A percentile compares a stretch with the other conserved stretches of the same genome.
phyloP scores from a whole-genome alignment of 495 filamentous ascomycete species.

The Daldinia decipiens region DNA sequence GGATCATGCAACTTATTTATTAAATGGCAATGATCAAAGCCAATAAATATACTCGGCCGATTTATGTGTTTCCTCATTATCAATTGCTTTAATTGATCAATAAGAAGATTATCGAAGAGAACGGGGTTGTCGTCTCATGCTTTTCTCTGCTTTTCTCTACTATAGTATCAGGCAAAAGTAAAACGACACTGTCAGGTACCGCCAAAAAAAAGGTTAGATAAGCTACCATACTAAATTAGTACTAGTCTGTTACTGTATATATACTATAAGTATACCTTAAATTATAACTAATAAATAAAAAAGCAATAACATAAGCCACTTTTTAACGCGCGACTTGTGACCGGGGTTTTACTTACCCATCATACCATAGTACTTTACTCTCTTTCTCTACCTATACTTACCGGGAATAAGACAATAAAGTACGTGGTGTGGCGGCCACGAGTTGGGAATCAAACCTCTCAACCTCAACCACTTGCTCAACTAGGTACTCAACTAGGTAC shows the following conservation, averaged over 20 bases:
- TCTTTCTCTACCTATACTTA: too few species aligned
- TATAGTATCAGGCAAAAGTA: too few species aligned
- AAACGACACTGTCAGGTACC: too few species aligned
- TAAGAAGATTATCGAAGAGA: neutral
- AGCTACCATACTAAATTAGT: too few species aligned
- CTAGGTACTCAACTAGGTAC: neutral
- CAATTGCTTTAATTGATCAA: constrained; percentile 31
- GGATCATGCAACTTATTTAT: constrained; percentile 40
- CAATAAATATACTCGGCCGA: constrained; percentile 14
- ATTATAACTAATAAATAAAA: too few species aligned
- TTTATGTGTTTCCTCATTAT: constrained; percentile 16
- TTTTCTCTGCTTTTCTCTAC: neutral
- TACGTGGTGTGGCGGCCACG: neutral
- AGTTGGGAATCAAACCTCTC: neutral
- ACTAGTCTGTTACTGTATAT: too few species aligned
- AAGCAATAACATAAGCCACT: too few species aligned
- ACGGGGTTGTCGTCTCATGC: neutral
- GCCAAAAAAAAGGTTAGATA: too few species aligned
- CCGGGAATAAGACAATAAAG: neutral
- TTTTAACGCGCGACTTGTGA: too few species aligned
- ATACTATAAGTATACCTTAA: too few species aligned
- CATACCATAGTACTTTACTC: too few species aligned
- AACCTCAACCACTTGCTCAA: neutral
- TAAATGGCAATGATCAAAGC: constrained; percentile 28
- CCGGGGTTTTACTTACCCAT: too few species aligned